These are phyloP conservation scores for Arthrobotrys sphaeroides DNA, from an alignment of 2,329 filamentous ascomycete species.

Conservation along the genomic window DNA sequence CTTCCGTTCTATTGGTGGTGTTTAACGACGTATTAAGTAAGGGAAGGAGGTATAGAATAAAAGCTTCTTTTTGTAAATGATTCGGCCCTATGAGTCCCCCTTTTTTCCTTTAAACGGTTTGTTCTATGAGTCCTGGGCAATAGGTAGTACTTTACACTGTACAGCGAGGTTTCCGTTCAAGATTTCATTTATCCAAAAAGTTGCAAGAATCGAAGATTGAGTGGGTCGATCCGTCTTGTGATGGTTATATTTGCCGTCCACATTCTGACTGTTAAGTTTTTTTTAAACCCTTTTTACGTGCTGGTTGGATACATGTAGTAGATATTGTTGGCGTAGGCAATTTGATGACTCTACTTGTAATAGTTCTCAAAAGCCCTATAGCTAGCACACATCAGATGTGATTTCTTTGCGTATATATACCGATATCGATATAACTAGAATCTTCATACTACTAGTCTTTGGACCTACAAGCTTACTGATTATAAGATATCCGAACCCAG, in stretches of 20 bases:
- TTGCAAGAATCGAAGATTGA: no score
- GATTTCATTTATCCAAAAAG: no score
- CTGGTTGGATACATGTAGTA: neutral
- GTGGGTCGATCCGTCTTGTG: no score
- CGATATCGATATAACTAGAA: no score
- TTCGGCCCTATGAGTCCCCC: neutral
- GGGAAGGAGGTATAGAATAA: neutral
- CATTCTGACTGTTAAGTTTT: no score
- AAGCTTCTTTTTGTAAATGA: conserved; percentile 8
- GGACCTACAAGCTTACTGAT: no score
- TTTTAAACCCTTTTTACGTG: neutral
- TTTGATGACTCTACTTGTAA: neutral
- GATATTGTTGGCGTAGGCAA: neutral
- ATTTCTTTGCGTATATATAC: no score
- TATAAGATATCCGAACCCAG: no score
- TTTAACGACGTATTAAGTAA: conserved; percentile 29
- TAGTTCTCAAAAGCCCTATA: no score
- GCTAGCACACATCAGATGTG: no score
- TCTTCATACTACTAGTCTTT: no score
- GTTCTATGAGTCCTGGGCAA: conserved; percentile 9
- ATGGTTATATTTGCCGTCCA: no score
- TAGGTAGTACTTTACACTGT: neutral
- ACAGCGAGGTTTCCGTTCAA: neutral
- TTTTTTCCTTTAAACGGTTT: neutral
- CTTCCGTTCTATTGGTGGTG: conserved; percentile 45